Evolutionary conservation across 305 asterid genomes (phyloP), one percentile per base, ranked within the genome.

Genomic region (Nicotiana rustica): DNA sequence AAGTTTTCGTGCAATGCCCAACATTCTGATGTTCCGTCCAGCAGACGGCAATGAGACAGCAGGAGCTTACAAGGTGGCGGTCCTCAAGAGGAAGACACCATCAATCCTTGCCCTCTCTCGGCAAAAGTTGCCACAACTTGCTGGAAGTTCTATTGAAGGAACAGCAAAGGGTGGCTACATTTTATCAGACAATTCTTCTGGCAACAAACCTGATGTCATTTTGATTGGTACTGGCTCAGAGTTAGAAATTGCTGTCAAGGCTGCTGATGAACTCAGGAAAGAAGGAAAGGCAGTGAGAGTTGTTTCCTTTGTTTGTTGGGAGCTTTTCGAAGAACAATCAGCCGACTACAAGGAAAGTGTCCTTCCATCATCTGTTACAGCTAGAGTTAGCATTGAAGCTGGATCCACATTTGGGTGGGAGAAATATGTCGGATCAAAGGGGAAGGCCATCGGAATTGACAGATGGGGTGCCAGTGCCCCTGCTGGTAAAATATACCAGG

Each of bases 401-500:
- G 99, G 92, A 12, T 17, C 97, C 4, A 93, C 99, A 59, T 92
- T 95, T 9, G 99, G 99, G 13, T 95, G 98, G 99, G 86, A 76
- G 79, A 92, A 85, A 90, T 86, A 90, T 4, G 93, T 95, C 19
- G 98, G 98, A 41, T 0, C 86, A 4, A 87, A 91, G 83, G 99
- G 98, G 6, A 92, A 92, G 89, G 94, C 98, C 25, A 92, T 95
- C 25, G 98, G 98, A 70, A 93, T 96, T 38, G 97, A 94, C 78
- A 85, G 89, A 33, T 96, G 94, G 47, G 99, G 99, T n/a, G 99
- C 99, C 15, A 94, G 98, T 90, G 99, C 99, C 21, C 99, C 98
- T 77, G 98, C 99, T 15, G 97, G 94, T 10, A 96, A 77, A 73
- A 94, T 94, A 83, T 96, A 96, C 91, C 85, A 94, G 94, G 99